Base-by-base conservation (phyloP, 2,329 filamentous ascomycete genomes). In the Colletotrichum sp. region DNA sequence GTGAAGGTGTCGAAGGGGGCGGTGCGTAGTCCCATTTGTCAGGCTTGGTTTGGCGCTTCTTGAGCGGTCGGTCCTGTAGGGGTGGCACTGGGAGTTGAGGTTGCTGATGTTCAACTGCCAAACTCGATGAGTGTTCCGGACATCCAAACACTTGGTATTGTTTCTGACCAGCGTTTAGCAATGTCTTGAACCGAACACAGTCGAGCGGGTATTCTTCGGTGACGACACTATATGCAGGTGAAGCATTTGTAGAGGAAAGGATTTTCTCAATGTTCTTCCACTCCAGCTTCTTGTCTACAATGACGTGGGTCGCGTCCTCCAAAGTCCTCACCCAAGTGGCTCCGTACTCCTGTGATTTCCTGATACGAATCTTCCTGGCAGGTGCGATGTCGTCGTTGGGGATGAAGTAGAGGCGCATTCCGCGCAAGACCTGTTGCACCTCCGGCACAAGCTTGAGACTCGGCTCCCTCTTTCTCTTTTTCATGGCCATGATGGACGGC, bases 341-440 rank as follows among this genome's bases (percentile, higher is more conserved):
- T 59, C 96, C 96, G 82, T 93, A 93, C 80, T 95, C 92, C 67
- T 92, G 89, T 0, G 94, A 93, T 82, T 93, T 96, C 34, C 90
- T 90, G 68, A 98, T 98, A 6, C 94, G 92, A 74, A 93, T 84
- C 71, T 91, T 91, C 52, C 96, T 91, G 9, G 90, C 87, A 13
- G 90, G 90, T 36, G 93, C 91, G 63, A 94, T 89, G 77, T 96
- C 93, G 78, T 95, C 92, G 78, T 97, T 94, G 0, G 96, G 96
- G 7, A 98, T 91, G 82, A 97, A 98, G 84, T 92, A 94, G 78
- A 95, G 93, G 0, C 85, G 82, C n/a, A 94, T 83, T 0, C 85
- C 89, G 60, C 86, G 88, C 81, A 96, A 93, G 7, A 94, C 88
- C 78, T 90, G 88, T 72, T 90, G 84, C 1, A 83, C 81, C 76